Base-by-base conservation (phyloP, 495 filamentous ascomycete species). In the Penicillium paxilli region DNA sequence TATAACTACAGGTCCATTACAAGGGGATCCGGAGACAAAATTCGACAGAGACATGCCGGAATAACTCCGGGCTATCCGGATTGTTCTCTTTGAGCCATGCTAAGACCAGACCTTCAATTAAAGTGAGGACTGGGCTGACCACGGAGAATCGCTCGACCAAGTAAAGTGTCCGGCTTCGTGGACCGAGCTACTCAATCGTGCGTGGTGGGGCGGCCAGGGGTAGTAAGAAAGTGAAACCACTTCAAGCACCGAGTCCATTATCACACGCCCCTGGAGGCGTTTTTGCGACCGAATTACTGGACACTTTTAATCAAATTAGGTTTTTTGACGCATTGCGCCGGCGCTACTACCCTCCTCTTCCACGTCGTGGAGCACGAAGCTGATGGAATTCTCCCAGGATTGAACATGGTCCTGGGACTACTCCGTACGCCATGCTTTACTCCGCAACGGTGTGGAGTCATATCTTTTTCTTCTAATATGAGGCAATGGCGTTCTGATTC, bases 221-320 rank as follows among this genome's bases (percentile, higher is more conserved):
- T 9, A 42, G 40, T 42, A 12, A 19, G 8, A 50, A 44, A 21
- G 26, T 65, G 62, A 65, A 57, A 65, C 62, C 58, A 44, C 25
- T 52, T 57, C 62, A 60, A 16, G 47, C 55, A 52, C 59, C 50
- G 48, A 41, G 26, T 26, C 38, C 30, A 55, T 51, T 45, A 47
- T 59, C 51, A 28, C 54, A 45, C 51, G 23, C 35, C 42, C 11
- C 24, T 16, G 37, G 52, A 40, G 38, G 16, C n/a, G 47, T 28
- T 46, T 23, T 49, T 37, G 19, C 25, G 30, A 35, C 25, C 20
- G 12, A 9, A 12, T 32, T 40, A 20, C 37, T 22, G 19, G 40
- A 25, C 38, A 32, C 26, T 45, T n/a, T 58, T 53, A 46, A 54
- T 54, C 51, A 54, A 58, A 50, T 47, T 54, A 20, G 33, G 46